Evolutionary conservation across 768 basidiomycete genomes (phyloP).

Genomic region (Dacryopinax spathularia): DNA sequence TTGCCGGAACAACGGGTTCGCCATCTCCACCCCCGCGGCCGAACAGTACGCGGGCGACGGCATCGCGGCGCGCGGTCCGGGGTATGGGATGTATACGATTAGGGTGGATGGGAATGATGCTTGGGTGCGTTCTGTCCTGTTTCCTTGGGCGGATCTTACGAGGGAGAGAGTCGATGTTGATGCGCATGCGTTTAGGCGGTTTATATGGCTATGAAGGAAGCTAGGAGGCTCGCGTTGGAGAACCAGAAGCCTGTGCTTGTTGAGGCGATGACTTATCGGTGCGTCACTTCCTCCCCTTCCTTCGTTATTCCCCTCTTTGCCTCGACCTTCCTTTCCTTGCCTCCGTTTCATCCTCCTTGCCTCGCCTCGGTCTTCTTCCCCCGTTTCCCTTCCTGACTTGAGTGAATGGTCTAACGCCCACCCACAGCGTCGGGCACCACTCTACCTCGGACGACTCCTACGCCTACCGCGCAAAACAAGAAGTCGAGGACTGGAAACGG

Average conservation of each 20-base stretch:
- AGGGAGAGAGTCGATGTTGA: background rate
- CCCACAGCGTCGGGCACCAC: slow-evolving; percentile 71
- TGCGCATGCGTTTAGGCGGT: slow-evolving; percentile 51
- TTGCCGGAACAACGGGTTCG: slow-evolving; percentile 59
- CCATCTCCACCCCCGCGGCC: slow-evolving; percentile 79
- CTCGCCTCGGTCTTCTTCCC: background rate
- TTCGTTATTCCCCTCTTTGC: background rate
- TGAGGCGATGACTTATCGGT: slow-evolving; percentile 87
- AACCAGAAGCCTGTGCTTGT: slow-evolving; percentile 69
- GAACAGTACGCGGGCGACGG: slow-evolving; percentile 91
- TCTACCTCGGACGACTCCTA: slow-evolving; percentile 93
- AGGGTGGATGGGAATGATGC: slow-evolving; percentile 86
- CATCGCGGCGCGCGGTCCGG: slow-evolving; percentile 80
- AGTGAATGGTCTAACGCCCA: background rate
- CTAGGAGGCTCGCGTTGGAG: slow-evolving; percentile 53
- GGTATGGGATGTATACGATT: slow-evolving; percentile 81
- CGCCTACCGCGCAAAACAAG: slow-evolving; percentile 76
- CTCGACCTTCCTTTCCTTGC: slow-evolving; percentile 3
- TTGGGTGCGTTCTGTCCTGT: background rate
- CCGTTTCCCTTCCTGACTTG: background rate
- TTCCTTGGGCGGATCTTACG: background rate
- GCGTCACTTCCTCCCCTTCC: slow-evolving; percentile 12
- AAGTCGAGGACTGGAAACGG: slow-evolving; percentile 83
- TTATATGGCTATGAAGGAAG: slow-evolving; percentile 55
- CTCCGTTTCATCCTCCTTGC: background rate